phyloP scores from a whole-genome alignment of 192 early-diverging fungal species.

The Rhizophagus prolifer region DNA sequence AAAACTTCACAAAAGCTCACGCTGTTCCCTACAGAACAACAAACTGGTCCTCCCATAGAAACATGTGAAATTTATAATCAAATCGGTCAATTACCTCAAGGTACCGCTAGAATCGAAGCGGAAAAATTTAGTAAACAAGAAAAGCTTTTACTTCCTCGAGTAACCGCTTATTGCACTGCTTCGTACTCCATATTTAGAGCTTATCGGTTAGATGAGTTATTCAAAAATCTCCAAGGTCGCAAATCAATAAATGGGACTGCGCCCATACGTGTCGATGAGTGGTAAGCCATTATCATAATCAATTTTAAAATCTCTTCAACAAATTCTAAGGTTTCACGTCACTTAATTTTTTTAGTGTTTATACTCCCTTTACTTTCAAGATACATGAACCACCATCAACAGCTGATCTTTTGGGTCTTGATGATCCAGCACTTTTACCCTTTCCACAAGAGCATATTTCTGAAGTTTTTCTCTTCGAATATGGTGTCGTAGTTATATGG shows the following conservation, averaged over 20 bases:
- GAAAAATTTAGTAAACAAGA: constrained; percentile 75
- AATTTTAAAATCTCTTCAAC: neutral
- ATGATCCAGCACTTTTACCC: constrained; percentile 28
- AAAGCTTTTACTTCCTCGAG: constrained; percentile 70
- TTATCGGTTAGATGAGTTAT: constrained; percentile 74
- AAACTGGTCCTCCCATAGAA: constrained; percentile 49
- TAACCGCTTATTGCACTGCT: constrained; percentile 84
- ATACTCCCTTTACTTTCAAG: constrained; percentile 52
- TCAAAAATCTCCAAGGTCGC: constrained; percentile 71
- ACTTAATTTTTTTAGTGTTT: constrained; percentile 40
- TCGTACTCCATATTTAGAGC: constrained; percentile 49
- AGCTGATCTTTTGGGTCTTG: constrained; percentile 38
- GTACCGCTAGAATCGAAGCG: constrained; percentile 60
- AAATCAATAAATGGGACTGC: constrained; percentile 61
- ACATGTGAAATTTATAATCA: constrained; percentile 69
- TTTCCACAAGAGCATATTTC: constrained; percentile 38
- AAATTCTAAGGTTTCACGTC: too few species aligned
- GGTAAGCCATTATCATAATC: constrained; percentile 39
- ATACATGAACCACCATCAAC: constrained; percentile 47
- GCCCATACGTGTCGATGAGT: constrained; percentile 82
- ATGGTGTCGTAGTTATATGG: constrained; percentile 96
- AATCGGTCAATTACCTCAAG: constrained; percentile 62
- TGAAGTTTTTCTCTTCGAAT: constrained; percentile 89
- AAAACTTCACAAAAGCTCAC: constrained; percentile 93
- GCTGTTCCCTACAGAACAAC: constrained; percentile 80